Percentiles rank a stretch among this genome's conserved stretches.
phyloP scores from a whole-genome alignment of 129 eudicot species.

The Pseudognaphalium luteoalbum region DNA sequence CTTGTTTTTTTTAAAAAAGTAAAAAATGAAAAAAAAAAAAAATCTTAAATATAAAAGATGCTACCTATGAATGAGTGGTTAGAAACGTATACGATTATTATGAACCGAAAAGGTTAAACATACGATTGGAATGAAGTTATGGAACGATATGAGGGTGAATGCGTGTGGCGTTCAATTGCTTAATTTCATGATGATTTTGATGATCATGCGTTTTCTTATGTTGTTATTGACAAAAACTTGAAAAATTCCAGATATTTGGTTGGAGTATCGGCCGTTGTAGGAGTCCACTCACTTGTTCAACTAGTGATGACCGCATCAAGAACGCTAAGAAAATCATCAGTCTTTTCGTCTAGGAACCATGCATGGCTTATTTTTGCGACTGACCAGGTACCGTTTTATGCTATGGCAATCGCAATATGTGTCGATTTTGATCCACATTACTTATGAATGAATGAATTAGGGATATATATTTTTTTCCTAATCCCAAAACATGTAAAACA shows the following conservation, averaged over 20 bases:
- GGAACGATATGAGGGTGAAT: conserved; percentile 23
- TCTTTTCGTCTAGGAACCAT: conserved; percentile 56
- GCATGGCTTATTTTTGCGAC: conserved; percentile 81
- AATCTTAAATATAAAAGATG: background rate
- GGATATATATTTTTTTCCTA: no score
- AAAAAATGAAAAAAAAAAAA: no score
- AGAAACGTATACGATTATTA: conserved; percentile 31
- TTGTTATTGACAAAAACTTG: conserved; percentile 4
- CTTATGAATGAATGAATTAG: background rate
- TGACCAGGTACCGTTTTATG: conserved; percentile 58
- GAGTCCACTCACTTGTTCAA: conserved; percentile 72
- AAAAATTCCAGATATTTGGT: conserved; percentile 64
- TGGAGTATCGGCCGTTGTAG: conserved; percentile 67
- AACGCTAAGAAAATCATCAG: conserved; percentile 39
- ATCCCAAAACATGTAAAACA: background rate
- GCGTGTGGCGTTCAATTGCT: conserved; percentile 32
- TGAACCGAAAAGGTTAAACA: conserved; percentile 25
- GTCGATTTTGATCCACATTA: background rate
- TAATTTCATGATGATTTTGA: conserved; percentile 31
- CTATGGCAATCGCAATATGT: background rate
- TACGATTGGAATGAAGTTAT: conserved; percentile 28
- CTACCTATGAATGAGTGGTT: conserved; percentile 22
- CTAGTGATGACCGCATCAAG: conserved; percentile 45
- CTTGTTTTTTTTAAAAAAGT: no score
- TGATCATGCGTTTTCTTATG: conserved; percentile 32